phyloP scores from a whole-genome alignment of 2,329 filamentous ascomycete genomes.

The Paraconiothyrium brasiliense region DNA sequence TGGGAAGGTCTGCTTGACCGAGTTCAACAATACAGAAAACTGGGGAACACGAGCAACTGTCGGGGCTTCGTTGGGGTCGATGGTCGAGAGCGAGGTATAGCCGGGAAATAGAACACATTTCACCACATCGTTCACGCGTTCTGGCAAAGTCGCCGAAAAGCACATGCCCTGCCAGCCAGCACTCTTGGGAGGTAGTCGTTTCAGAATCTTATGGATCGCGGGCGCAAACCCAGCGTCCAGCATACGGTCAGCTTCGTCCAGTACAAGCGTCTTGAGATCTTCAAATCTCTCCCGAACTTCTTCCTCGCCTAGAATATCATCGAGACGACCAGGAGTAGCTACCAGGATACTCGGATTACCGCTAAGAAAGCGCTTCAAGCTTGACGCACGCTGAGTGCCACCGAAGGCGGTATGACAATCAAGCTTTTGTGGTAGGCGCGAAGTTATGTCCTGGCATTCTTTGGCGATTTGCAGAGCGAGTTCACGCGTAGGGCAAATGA shows the following conservation, averaged over 20 bases:
- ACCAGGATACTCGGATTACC: constrained; percentile 56
- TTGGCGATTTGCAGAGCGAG: constrained; percentile 62
- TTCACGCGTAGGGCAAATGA: constrained; percentile 60
- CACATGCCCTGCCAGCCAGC: constrained; percentile 61
- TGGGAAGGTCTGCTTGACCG: constrained; percentile 56
- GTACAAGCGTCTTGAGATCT: constrained; percentile 56
- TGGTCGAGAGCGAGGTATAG: constrained; percentile 55
- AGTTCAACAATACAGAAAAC: constrained; percentile 56
- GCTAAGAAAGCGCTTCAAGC: constrained; percentile 45
- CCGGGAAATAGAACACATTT: constrained; percentile 55
- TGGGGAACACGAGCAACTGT: constrained; percentile 61
- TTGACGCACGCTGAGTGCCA: constrained; percentile 45
- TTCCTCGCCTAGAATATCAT: constrained; percentile 57
- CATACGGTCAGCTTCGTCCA: constrained; percentile 57
- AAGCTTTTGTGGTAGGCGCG: constrained; percentile 49
- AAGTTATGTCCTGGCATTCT: constrained; percentile 55
- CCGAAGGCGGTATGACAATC: constrained; percentile 59
- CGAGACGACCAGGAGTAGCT: constrained; percentile 59
- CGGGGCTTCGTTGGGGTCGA: constrained; percentile 56
- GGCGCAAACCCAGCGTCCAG: constrained; percentile 64
- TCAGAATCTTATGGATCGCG: constrained; percentile 62
- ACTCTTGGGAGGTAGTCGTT: constrained; percentile 60
- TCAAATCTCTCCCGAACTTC: constrained; percentile 57
- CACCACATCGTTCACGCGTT: constrained; percentile 56
- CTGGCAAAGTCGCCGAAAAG: constrained; percentile 57